Percentiles rank a stretch among this genome's conserved stretches.
phyloP scores from a whole-genome alignment of 2,329 filamentous ascomycete species.

The Venturia asperata region DNA sequence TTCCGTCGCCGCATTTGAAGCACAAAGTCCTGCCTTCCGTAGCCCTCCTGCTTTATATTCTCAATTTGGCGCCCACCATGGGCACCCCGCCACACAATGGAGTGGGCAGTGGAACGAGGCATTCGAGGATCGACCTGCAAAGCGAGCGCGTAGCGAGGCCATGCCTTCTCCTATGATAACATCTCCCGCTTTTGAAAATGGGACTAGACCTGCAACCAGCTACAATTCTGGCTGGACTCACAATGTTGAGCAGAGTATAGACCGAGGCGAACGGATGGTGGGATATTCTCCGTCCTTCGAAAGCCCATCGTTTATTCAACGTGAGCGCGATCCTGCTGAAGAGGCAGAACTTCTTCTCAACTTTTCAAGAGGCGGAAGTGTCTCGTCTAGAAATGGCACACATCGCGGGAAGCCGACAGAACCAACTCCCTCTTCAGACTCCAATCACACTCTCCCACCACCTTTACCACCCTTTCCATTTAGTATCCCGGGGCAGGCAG shows the following conservation, averaged over 20 bases:
- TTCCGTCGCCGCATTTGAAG: conserved; percentile 19
- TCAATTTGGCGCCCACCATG: conserved; percentile 2
- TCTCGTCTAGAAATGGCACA: conserved; percentile 1
- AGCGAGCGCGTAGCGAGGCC: conserved; percentile 54
- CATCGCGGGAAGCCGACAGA: not conserved
- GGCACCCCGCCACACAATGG: conserved; percentile 21
- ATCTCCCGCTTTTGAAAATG: conserved; percentile 25
- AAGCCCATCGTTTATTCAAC: not conserved
- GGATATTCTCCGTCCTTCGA: conserved; percentile 2
- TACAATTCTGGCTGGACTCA: conserved; percentile 34
- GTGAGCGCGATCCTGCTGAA: conserved; percentile 7
- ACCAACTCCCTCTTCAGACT: conserved; percentile 1
- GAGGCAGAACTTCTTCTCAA: conserved; percentile 19
- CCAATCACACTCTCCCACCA: not conserved
- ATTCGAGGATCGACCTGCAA: conserved; percentile 46
- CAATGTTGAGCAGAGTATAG: conserved; percentile 34
- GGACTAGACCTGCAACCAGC: conserved; percentile 40
- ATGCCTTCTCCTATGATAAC: conserved; percentile 39
- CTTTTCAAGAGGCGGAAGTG: conserved; percentile 17
- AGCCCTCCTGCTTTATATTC: conserved; percentile 7
- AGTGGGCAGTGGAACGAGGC: conserved; percentile 22
- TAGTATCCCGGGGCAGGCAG: not conserved
- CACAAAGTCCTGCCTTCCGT: conserved; percentile 16
- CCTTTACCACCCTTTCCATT: conserved; percentile 15
- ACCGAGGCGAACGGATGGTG: conserved; percentile 24